These are phyloP conservation scores for Solanum infundibuliforme DNA, from an alignment of 257 asterid genomes.

Conservation along the genomic window DNA sequence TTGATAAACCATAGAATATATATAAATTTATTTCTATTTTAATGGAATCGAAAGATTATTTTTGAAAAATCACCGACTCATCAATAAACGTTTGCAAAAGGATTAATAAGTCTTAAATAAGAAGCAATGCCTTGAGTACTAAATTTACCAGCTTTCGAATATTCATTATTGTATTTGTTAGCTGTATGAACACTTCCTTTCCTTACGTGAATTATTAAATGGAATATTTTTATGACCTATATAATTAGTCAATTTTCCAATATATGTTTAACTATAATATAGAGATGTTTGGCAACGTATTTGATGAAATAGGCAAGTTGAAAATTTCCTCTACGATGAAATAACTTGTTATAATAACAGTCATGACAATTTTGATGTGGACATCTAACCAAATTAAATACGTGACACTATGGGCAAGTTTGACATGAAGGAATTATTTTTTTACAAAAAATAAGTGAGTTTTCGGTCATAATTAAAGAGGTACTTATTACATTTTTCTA, in stretches of 20 bases:
- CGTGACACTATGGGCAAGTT: background rate
- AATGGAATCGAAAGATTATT: too few species aligned
- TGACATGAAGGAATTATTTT: background rate
- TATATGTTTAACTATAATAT: background rate
- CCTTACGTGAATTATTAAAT: background rate
- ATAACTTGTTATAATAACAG: background rate
- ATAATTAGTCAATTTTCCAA: background rate
- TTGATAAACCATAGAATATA: too few species aligned
- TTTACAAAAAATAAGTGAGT: background rate
- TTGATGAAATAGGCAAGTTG: background rate
- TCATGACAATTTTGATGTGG: background rate
- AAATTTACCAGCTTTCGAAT: background rate
- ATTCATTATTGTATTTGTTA: background rate
- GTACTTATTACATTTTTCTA: too few species aligned
- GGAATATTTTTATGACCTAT: background rate
- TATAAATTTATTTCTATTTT: too few species aligned
- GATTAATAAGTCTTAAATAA: too few species aligned
- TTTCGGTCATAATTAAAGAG: background rate
- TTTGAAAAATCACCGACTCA: background rate
- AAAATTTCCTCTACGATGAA: background rate
- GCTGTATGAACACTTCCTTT: background rate
- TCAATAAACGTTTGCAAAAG: too few species aligned
- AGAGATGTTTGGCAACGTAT: background rate
- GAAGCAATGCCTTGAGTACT: too few species aligned
- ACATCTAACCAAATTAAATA: background rate